Conservation (phyloP, 345 rosid genomes). For the Aquilaria sinensis region DNA sequence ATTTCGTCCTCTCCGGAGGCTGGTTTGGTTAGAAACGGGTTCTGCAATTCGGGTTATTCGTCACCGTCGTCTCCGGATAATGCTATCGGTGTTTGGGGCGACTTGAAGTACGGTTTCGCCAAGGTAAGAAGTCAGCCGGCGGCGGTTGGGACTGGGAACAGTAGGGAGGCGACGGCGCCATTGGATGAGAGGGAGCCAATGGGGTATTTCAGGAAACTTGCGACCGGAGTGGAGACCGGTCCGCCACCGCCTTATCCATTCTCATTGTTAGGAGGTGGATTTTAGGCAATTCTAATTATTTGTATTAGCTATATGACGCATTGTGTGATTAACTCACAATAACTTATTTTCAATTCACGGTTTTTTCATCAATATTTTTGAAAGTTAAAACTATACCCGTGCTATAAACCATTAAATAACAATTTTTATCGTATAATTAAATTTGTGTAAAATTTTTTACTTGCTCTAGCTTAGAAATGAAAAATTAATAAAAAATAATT, state of each 20-base stretch:
- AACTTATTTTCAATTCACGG: too few relatives aligned
- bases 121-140: background rate
- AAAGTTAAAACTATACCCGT: too few relatives aligned
- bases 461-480: too few relatives aligned
- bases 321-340: too few relatives aligned
- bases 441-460: too few relatives aligned
- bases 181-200: conserved; percentile 13
- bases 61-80: conserved; percentile 24
- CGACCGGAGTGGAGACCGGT: conserved; percentile 21
- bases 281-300: conserved; percentile 15
- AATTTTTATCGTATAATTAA: too few relatives aligned
- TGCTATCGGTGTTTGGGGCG: background rate
- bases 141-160: background rate
- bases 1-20: conserved; percentile 35
- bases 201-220: conserved; percentile 27
- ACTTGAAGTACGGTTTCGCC: conserved; percentile 5
- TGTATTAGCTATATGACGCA: too few relatives aligned
- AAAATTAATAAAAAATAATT: too few relatives aligned
- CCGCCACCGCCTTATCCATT: conserved; percentile 58
- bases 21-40: conserved; percentile 15
- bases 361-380: too few relatives aligned
- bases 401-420: too few relatives aligned
- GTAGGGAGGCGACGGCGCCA: conserved; percentile 3
- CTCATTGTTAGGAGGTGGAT: conserved; percentile 53
- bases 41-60: conserved; percentile 7